Conservation (phyloP, 306 rosid genomes). For the Cucurbita pepo region DNA sequence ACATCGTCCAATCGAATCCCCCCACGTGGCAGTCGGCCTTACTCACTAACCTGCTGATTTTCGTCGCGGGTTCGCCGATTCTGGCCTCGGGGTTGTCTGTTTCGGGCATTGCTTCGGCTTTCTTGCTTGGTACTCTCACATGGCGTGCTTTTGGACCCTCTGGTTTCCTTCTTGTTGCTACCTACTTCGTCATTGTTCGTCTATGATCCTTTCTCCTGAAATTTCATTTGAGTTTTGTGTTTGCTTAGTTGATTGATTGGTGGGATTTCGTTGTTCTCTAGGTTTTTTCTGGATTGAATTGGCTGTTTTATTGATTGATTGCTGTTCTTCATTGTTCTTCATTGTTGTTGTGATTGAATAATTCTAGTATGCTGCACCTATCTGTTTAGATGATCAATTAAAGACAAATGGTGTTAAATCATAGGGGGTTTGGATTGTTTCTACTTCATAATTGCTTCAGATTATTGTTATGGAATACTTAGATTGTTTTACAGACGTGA, state of each 20-base stretch:
- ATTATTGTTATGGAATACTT: not conserved
- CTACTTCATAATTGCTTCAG: not conserved
- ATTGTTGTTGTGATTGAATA: not conserved
- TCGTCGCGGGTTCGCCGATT: conserved; percentile 57
- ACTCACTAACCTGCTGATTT: conserved; percentile 49
- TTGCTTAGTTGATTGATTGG: not conserved
- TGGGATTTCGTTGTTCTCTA: not conserved
- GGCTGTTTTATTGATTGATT: not conserved
- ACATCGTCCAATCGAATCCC: conserved; percentile 57
- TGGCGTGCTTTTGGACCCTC: conserved; percentile 92
- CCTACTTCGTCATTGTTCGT: conserved; percentile 58
- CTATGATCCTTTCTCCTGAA: not conserved
- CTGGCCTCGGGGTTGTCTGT: conserved; percentile 62
- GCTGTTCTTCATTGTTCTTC: not conserved
- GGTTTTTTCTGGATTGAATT: not conserved
- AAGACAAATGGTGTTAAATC: not conserved
- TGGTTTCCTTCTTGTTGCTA: conserved; percentile 85
- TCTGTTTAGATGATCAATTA: not conserved
- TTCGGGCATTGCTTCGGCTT: conserved; percentile 75
- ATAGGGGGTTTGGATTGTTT: not conserved
- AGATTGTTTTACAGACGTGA: not conserved
- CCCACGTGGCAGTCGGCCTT: conserved; percentile 73
- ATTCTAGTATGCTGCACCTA: not conserved
- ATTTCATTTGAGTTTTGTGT: not conserved
- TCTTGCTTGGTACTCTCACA: conserved; percentile 83